Percentiles rank a stretch among this genome's conserved stretches.
Conservation (phyloP, 768 basidiomycete genomes). For the Amanita rubescens region DNA sequence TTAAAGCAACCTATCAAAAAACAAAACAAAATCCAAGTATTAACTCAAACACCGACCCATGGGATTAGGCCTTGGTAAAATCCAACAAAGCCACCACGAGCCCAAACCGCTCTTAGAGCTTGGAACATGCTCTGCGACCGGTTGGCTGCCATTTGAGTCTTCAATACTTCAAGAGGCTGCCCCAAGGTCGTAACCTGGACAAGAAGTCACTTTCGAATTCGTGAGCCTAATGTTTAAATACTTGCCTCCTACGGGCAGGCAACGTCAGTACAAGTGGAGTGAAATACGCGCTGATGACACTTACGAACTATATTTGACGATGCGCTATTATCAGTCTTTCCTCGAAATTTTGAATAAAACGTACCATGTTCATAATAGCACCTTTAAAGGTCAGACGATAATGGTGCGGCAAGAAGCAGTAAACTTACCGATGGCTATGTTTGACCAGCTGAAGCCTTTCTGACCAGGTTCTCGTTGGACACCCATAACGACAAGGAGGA, state of each 20-base stretch:
- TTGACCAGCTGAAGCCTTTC: conserved; percentile 90
- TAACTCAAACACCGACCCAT: conserved; percentile 58
- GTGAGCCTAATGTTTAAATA: conserved; percentile 14
- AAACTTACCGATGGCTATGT: conserved; percentile 84
- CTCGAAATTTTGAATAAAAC: conserved; percentile 11
- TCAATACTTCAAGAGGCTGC: conserved; percentile 95
- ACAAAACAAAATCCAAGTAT: not conserved
- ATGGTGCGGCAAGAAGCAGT: not conserved
- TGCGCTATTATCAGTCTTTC: not conserved
- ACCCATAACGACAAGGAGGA: conserved; percentile 47
- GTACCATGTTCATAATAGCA: conserved; percentile 98
- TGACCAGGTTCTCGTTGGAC: conserved; percentile 83
- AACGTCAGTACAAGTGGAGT: not conserved
- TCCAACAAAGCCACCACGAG: conserved; percentile 80
- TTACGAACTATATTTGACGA: conserved; percentile 5
- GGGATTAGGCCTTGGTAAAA: conserved; percentile 99
- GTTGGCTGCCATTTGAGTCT: conserved; percentile 99
- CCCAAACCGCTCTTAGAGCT: conserved; percentile 82
- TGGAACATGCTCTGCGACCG: conserved; percentile 85
- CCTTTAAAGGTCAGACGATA: conserved; percentile 36
- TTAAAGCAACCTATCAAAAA: conserved; percentile 20
- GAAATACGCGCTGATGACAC: not conserved
- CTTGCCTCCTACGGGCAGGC: conserved; percentile 57
- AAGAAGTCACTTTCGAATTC: conserved; percentile 7
- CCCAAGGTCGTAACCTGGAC: conserved; percentile 91